Evolutionary conservation across 2,329 filamentous ascomycete species (phyloP), one percentile per base, ranked within the genome.

Genomic region (Cordyceps javanica): DNA sequence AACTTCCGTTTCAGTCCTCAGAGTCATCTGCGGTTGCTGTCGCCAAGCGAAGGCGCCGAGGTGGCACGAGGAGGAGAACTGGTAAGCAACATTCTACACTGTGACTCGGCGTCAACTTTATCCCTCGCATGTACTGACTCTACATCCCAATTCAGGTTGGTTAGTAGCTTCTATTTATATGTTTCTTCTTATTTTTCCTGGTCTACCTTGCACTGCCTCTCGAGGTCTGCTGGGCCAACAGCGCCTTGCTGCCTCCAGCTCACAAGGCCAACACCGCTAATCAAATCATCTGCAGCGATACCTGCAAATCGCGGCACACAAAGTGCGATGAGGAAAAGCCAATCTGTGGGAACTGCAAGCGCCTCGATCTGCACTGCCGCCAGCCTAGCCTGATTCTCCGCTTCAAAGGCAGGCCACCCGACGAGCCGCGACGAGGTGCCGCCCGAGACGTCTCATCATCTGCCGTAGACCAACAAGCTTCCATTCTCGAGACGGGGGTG

Each of bases 311-410:
- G 14, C 50, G 50, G 16, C 50, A 53, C 25, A 53, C 50, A 11
- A 26, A 30, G 9, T 59, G 57, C 30, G 57, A 59, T 32, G 57
- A 59, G 57, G 41, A 23, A 11, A 55, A 50, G n/a, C 57, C 58
- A 13, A 23, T 52, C 41, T 60, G 58, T 26, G 48, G 54, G 16
- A 53, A 57, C 28, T 60, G 58, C 42, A 13, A 34, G 16, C 48
- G 54, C 13, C 49, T 48, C 16, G 46, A 44, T 23, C 30, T 60
- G 30, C 13, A 52, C 19, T 60, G 58, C 36, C 41, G 41, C 2
- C 53, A 41, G 39, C 38, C 13, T n/a, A 41, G 57, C 6, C 45
- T 53, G 25, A 57, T 60, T 3, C 25, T 42, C 14, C 55, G n/a
- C 21, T 57, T 21, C 49, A 26, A 26, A 54, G 34, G 30, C n/a